phyloP scores from a whole-genome alignment of 179 eudicot genomes.

The Spergularia azorica region DNA sequence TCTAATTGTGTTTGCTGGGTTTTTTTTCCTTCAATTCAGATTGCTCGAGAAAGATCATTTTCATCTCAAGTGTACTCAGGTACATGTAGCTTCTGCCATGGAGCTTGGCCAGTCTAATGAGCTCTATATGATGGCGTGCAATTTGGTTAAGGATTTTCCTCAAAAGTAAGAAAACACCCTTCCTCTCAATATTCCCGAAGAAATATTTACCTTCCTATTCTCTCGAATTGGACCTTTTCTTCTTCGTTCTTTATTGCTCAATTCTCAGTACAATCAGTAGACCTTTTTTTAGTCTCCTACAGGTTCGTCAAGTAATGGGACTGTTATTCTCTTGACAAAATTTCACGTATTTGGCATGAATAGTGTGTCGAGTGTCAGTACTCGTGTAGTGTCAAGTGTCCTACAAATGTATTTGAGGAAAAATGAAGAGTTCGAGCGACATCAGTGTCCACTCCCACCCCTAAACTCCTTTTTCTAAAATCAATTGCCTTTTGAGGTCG shows the following conservation, averaged over 20 bases:
- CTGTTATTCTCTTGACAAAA: neutral
- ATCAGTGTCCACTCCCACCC: neutral
- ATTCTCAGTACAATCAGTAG: neutral
- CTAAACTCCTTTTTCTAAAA: neutral
- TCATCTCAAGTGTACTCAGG: constrained; percentile 83
- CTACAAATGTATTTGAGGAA: neutral
- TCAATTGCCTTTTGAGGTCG: neutral
- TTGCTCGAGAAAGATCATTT: constrained; percentile 98
- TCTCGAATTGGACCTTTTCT: neutral
- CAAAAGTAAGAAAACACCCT: constrained; percentile 67
- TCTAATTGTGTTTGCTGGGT: constrained; percentile 1
- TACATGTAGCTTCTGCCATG: constrained; percentile 97
- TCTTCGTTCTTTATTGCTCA: neutral
- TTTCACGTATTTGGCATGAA: too few relatives aligned
- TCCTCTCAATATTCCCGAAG: neutral
- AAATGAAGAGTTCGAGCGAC: neutral
- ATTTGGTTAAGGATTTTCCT: constrained; percentile 94
- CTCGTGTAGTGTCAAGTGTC: neutral
- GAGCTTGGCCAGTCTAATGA: constrained; percentile 97
- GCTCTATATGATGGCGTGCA: constrained; percentile 95
- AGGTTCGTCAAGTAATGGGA: neutral
- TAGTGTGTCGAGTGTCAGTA: neutral
- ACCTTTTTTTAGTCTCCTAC: too few relatives aligned
- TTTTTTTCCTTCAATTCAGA: constrained; percentile 39
- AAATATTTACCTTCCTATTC: neutral